Evolutionary conservation across 768 basidiomycete genomes (phyloP).

Genomic region (Cystofilobasidium macerans): DNA sequence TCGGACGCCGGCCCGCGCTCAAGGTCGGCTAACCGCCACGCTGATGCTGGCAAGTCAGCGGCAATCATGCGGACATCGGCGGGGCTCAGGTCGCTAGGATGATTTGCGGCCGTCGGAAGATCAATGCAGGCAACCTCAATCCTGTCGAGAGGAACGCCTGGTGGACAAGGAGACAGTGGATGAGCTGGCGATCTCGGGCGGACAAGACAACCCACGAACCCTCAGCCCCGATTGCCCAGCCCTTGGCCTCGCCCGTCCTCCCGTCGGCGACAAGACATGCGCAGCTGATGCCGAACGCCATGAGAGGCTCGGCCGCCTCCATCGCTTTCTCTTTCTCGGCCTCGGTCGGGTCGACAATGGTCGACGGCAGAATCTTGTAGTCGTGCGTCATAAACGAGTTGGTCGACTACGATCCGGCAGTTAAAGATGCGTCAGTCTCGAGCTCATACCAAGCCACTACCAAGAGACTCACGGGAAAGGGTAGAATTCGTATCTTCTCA

Average conservation of each 20-base stretch:
- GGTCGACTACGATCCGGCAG: neutral
- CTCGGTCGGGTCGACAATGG: too few species aligned
- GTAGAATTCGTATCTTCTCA: slow-evolving; percentile 46
- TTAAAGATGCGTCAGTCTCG: too few species aligned
- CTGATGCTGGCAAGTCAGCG: neutral
- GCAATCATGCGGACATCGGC: neutral
- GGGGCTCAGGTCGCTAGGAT: neutral
- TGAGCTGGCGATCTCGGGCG: neutral
- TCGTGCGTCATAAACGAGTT: neutral
- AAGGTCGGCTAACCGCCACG: neutral
- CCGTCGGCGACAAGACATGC: neutral
- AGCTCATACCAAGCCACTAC: too few species aligned
- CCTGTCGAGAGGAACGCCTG: neutral
- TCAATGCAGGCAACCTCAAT: neutral
- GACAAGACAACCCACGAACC: neutral
- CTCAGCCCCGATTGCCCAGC: neutral
- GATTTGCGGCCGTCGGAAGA: neutral
- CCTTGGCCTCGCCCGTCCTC: neutral
- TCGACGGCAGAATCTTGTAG: too few species aligned
- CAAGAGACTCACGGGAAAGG: neutral
- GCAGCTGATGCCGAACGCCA: neutral
- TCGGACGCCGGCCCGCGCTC: neutral
- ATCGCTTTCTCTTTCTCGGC: neutral
- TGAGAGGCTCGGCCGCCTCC: neutral
- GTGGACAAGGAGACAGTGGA: neutral